phyloP scores from a whole-genome alignment of 805 yeast species.

The Zygotorulaspora danielsina region DNA sequence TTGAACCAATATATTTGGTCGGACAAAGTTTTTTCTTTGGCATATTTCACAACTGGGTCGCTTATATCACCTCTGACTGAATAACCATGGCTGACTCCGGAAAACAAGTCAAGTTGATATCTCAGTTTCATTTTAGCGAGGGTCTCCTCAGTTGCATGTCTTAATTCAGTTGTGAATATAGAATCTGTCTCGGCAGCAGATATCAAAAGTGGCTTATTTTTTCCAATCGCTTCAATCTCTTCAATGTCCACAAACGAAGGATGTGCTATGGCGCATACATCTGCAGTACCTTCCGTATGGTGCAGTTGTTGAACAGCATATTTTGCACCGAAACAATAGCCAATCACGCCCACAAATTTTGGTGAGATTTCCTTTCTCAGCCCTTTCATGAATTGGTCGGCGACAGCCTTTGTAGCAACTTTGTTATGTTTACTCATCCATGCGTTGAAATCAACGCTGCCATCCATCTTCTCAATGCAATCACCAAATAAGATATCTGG shows the following conservation, averaged over 20 bases:
- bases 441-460: conserved; percentile 26
- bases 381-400: conserved; percentile 44
- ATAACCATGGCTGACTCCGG: conserved; percentile 72
- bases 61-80: conserved; percentile 71
- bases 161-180: conserved; percentile 58
- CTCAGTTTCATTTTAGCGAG: conserved; percentile 49
- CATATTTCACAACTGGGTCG: conserved; percentile 51
- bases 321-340: conserved; percentile 86
- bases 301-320: conserved; percentile 49
- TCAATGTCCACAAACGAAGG: conserved; percentile 70
- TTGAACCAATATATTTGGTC: conserved; percentile 38
- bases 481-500: conserved; percentile 70
- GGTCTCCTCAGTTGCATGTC: conserved; percentile 56
- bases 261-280: conserved; percentile 75
- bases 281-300: conserved; percentile 38
- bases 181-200: conserved; percentile 71
- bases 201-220: conserved; percentile 57
- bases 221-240: conserved; percentile 53
- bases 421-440: conserved; percentile 57
- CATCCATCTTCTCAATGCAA: conserved; percentile 35
- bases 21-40: conserved; percentile 58
- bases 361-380: conserved; percentile 46
- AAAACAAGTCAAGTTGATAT: conserved; percentile 58
- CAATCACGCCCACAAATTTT: conserved; percentile 53
- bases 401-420: conserved; percentile 46